Evolutionary conservation across 2,329 filamentous ascomycete genomes (phyloP), one percentile per base, ranked within the genome.

Genomic region (Neopestalotiopsis rosae): DNA sequence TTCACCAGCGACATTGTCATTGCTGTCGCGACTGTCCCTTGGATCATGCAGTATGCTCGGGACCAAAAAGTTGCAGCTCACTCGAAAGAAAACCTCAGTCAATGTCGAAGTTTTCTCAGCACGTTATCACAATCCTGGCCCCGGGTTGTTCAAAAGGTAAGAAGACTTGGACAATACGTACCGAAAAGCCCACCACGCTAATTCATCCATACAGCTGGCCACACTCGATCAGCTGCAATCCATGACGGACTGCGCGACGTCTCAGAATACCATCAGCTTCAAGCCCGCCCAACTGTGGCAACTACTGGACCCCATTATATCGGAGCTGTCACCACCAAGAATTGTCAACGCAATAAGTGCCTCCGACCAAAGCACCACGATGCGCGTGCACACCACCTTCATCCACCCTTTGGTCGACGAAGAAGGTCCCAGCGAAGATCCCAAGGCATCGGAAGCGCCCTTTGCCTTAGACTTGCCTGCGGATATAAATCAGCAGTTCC

Each of bases 221-320:
- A 59, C 57, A 59, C 57, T 59, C 28, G 57, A 59, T 24, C 57
- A 59, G 57, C 57, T 59, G 9, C 57, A 59, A 6, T 59, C 57
- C 57, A 30, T 59, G 57, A 59, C 57, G 30, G 57, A 59, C 57
- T 59, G 57, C 4, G 57, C 57, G 4, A 34, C 57, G 9, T 30
- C 57, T 4, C 57, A 59, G 7, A 59, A 59, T n/a, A 59, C 57
- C 57, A 59, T 59, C 57, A 59, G 57, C 57, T 59, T 59, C 57
- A 34, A 59, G 1, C 57, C 57, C 5, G 57, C 57, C 30, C 57
- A 59, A 1, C 57, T 59, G 24, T 59, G 57, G 57, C 57, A 59
- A 10, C 57, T 59, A 3, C 57, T 59, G 0, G 57, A 59, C 30
- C 57, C 57, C 20, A 30, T 20, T 10, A 59, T 34, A 20, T 24